A percentile compares a stretch with the other conserved stretches of the same genome.
phyloP scores from a whole-genome alignment of 2,329 filamentous ascomycete species.

The Fonsecaea monophora region DNA sequence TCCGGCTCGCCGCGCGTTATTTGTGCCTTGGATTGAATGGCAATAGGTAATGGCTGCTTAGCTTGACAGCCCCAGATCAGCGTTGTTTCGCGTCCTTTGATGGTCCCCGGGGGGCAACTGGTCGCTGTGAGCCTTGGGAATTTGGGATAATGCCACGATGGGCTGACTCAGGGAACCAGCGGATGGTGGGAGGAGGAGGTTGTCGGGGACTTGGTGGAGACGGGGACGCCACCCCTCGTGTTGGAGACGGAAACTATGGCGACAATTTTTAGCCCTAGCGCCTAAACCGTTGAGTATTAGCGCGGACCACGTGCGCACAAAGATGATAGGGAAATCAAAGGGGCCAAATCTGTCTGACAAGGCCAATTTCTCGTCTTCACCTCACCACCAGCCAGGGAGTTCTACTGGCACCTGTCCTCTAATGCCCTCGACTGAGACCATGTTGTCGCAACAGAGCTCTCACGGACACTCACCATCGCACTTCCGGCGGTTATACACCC shows the following conservation, averaged over 20 bases:
- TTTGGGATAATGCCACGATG: constrained; percentile 7
- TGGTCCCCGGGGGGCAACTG: constrained; percentile 4
- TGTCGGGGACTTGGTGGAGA: constrained; percentile 17
- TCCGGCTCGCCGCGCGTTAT: not conserved
- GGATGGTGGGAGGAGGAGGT: constrained; percentile 10
- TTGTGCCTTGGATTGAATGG: constrained; percentile 1
- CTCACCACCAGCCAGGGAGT: not conserved
- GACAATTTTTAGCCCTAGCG: not conserved
- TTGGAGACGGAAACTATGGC: constrained; percentile 19
- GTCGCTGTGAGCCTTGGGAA: not conserved
- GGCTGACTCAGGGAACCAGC: constrained; percentile 13
- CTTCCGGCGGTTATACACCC: not conserved
- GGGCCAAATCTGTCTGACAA: not conserved
- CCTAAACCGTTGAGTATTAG: not conserved
- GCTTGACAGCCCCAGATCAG: not conserved
- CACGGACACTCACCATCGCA: not conserved
- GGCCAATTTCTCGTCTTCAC: not conserved
- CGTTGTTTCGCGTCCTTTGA: not conserved
- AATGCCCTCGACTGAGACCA: not conserved
- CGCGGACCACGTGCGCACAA: not conserved
- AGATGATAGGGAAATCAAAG: not conserved
- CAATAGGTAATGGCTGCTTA: not conserved
- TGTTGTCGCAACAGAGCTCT: not conserved
- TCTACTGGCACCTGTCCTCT: not conserved
- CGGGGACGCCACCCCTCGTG: not conserved